These are phyloP conservation scores for Entonaema liquescens DNA, from an alignment of 495 filamentous ascomycete species.

Conservation along the genomic window DNA sequence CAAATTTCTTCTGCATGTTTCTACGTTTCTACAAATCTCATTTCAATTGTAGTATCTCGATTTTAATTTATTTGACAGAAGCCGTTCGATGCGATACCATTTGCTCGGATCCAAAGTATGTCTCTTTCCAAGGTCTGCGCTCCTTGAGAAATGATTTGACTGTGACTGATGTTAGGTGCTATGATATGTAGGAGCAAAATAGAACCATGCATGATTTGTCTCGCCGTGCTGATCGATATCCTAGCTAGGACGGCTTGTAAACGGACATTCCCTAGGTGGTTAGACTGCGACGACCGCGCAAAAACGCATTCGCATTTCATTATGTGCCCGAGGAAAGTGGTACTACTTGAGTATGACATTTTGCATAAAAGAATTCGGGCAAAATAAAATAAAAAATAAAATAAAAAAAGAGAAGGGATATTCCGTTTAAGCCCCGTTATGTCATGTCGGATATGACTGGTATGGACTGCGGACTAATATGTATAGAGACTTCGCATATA, in stretches of 20 bases:
- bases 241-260: slow-evolving; percentile 30
- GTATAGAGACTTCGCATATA: slow-evolving; percentile 17
- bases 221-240: slow-evolving; percentile 37
- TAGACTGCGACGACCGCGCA: slow-evolving; percentile 23
- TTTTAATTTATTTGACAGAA: neutral
- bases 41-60: slow-evolving; percentile 5
- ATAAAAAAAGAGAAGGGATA: neutral
- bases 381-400: neutral
- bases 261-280: slow-evolving; percentile 39
- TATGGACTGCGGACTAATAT: neutral
- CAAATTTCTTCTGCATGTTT: slow-evolving; percentile 15
- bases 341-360: too few relatives aligned
- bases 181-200: slow-evolving; percentile 4
- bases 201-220: slow-evolving; percentile 30
- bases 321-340: slow-evolving; percentile 1
- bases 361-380: too few relatives aligned
- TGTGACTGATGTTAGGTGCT: slow-evolving; percentile 1
- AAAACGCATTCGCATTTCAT: slow-evolving; percentile 20
- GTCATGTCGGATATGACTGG: neutral
- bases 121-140: neutral
- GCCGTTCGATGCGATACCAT: slow-evolving; percentile 1
- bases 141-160: slow-evolving; percentile 12
- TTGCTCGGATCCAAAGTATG: slow-evolving; percentile 13
- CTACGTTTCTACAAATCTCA: slow-evolving; percentile 25
- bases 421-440: neutral